Conservation (phyloP, 805 yeast species). For the Wickerhamiella sorbophila region DNA sequence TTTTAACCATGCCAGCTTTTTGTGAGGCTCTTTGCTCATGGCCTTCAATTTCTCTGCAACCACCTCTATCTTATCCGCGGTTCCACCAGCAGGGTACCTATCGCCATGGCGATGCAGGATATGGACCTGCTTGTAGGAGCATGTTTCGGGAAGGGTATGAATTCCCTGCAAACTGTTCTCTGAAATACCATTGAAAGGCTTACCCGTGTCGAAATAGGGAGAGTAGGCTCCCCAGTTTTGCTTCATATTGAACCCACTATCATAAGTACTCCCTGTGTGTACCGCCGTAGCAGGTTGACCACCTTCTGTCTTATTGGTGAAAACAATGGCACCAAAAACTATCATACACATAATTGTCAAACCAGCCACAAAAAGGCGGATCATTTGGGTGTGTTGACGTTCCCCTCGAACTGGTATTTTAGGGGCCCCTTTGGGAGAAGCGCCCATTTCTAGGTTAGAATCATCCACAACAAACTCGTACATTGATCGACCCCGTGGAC, state of each 20-base stretch:
- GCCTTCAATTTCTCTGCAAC: constrained; percentile 24
- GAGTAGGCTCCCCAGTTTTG: constrained; percentile 30
- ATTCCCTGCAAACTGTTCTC: constrained; percentile 19
- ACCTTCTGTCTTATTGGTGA: constrained; percentile 4
- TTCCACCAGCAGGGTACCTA: constrained; percentile 45
- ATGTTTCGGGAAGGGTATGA: constrained; percentile 27
- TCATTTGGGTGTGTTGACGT: constrained; percentile 1
- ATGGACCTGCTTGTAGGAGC: constrained; percentile 52
- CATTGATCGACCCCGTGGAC: neutral
- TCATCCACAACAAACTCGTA: constrained; percentile 9
- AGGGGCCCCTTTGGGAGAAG: neutral
- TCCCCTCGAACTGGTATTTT: neutral
- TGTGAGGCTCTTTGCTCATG: constrained; percentile 18
- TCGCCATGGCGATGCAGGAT: constrained; percentile 68
- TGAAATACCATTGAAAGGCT: constrained; percentile 23
- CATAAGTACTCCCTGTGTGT: constrained; percentile 25
- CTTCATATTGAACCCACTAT: constrained; percentile 27
- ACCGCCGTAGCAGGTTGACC: constrained; percentile 23
- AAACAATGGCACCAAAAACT: constrained; percentile 5
- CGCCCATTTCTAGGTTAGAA: neutral
- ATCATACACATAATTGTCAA: constrained; percentile 5
- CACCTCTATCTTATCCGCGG: constrained; percentile 27
- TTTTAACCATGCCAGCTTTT: constrained; percentile 22
- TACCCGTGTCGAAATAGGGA: constrained; percentile 28
- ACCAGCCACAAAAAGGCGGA: constrained; percentile 3